Evolutionary conservation across 208 protist genomes (phyloP), one percentile per base, ranked within the genome.

Genomic region (Angomonas desouzai): DNA sequence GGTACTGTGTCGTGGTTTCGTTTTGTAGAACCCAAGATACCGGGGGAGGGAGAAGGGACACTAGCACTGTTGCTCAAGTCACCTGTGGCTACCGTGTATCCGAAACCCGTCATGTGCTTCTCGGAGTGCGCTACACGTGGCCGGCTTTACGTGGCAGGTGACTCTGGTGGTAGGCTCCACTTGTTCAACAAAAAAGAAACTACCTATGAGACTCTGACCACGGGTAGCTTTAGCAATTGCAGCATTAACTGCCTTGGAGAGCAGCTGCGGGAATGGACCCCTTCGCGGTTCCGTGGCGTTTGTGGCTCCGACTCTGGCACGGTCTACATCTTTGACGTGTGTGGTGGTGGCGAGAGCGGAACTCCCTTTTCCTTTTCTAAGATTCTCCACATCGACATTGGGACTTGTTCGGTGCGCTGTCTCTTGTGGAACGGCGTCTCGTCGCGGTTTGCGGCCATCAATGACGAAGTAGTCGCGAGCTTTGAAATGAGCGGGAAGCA

Each of bases 161-260:
- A 93, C 62, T 88, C 86, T 1, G 87, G 79, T 61, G 83, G 86
- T 1, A 0, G 70, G 11, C 62, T 93, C 11, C 72, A 68, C 45
- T 69, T 83, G 1, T 53, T 81, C 16, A 30, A 68, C 27, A 33
- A 63, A 27, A 62, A 47, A 2, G 13, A 51, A 4, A 23, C 6
- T 9, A 16, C 3, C 6, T 23, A 23, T 4, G 10, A 27, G 7
- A 48, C 43, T 16, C 18, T 51, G 18, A 4, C 9, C 3, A 51
- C 20, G 45, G 20, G n/a, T 27, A 51, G 18, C 18, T 13, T 51
- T 51, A 23, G 18, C 20, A 51, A 51, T 4, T 51, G 45, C 45
- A 51, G 45, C 20, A 23, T 51, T 23, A 51, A 51, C 20, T 51
- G 45, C 20, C n/a, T 51, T 6, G 45, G 20, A 13, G 45, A 13